Percentiles rank a stretch among this genome's conserved stretches.
Conservation (phyloP, 805 yeast species). For the Pichia membranifaciens region DNA sequence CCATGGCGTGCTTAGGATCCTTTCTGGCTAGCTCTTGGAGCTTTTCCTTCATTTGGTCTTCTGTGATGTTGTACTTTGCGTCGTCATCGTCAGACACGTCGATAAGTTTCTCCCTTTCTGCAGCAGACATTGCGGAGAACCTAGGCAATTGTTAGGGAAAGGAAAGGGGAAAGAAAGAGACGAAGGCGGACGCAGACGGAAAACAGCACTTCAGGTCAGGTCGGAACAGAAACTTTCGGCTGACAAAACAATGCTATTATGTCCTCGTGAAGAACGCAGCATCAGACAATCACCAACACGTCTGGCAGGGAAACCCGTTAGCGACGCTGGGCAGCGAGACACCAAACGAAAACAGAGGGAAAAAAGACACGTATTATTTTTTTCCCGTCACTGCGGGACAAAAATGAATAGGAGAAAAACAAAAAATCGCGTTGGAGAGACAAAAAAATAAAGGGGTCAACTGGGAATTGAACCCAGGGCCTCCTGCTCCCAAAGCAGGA, state of each 20-base stretch:
- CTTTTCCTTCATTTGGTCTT: conserved; percentile 29
- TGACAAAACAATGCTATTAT: no score
- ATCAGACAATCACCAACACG: neutral
- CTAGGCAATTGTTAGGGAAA: neutral
- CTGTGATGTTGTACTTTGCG: conserved; percentile 16
- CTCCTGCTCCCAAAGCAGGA: conserved; percentile 53
- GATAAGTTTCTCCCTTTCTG: conserved; percentile 3
- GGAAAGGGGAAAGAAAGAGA: neutral
- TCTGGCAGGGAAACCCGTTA: neutral
- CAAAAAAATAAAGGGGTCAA: conserved; percentile 26
- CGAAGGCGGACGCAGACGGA: neutral
- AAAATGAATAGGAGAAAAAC: conserved; percentile 25
- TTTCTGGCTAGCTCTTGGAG: conserved; percentile 25
- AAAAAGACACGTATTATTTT: conserved; percentile 1
- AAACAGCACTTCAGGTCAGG: neutral
- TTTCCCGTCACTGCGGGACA: neutral
- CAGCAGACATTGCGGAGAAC: conserved; percentile 1
- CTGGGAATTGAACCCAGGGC: conserved; percentile 54
- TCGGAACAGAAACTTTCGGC: no score
- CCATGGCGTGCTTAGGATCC: conserved; percentile 6
- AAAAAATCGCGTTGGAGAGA: neutral
- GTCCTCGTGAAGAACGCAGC: neutral
- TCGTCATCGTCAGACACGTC: neutral
- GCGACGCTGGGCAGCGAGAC: neutral
- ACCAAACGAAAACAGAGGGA: neutral